phyloP scores from a whole-genome alignment of 805 yeast genomes.

The Candida jianshihensis region DNA sequence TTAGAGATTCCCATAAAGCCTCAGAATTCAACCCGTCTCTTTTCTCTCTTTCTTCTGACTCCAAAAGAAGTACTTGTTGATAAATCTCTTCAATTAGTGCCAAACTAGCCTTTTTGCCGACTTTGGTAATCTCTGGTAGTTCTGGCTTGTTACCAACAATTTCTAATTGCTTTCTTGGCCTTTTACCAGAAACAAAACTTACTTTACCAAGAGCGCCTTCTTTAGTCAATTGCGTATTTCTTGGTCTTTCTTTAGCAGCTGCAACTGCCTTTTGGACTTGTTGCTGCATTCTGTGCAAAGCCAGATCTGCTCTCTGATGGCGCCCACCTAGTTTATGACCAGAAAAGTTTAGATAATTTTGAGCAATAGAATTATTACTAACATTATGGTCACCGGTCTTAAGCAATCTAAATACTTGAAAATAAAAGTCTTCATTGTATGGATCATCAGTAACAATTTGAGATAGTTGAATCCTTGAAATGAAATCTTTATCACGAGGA shows the following conservation, averaged over 20 bases:
- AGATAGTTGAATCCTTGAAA: conserved; percentile 88
- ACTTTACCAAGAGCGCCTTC: conserved; percentile 92
- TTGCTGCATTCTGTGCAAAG: conserved; percentile 95
- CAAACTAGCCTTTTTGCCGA: conserved; percentile 46
- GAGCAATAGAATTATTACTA: conserved; percentile 75
- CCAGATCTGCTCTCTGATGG: conserved; percentile 78
- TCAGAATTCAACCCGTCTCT: conserved; percentile 35
- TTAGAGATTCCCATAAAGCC: conserved; percentile 72
- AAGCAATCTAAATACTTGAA: conserved; percentile 80
- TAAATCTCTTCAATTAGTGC: conserved; percentile 73
- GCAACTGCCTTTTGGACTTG: conserved; percentile 96
- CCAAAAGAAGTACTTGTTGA: conserved; percentile 69
- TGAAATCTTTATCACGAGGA: conserved; percentile 93
- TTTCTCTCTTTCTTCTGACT: conserved; percentile 65
- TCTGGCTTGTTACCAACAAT: conserved; percentile 47
- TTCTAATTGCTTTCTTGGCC: conserved; percentile 82
- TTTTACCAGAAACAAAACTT: conserved; percentile 68
- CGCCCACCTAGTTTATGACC: conserved; percentile 89
- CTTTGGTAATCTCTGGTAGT: conserved; percentile 21
- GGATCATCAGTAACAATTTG: conserved; percentile 97
- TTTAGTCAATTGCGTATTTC: conserved; percentile 51
- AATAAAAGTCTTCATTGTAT: conserved; percentile 92
- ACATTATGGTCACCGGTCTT: conserved; percentile 44
- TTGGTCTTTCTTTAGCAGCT: conserved; percentile 85
- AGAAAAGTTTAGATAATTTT: conserved; percentile 84